Evolutionary conservation across 139 green algal species (phyloP), one percentile per base, ranked within the genome.

Genomic region (Chlorella sp.): DNA sequence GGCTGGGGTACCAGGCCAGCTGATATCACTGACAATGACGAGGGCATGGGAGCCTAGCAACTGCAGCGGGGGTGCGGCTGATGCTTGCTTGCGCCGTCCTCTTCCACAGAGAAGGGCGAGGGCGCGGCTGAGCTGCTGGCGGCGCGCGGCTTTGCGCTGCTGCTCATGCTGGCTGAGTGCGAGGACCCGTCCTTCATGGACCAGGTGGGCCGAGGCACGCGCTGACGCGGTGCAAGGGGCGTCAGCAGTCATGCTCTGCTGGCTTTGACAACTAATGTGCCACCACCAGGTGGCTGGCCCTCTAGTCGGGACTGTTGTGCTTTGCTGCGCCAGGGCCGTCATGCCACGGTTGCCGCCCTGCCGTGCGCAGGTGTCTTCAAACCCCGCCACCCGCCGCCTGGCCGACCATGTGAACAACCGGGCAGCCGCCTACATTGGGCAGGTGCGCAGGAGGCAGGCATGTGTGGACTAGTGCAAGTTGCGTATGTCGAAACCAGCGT

Each of bases 71-170:
- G n/a, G n/a, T n/a, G n/a, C n/a, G n/a, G n/a, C n/a, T n/a, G n/a
- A n/a, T n/a, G n/a, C n/a, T n/a, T n/a, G n/a, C n/a, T 25, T 55
- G 55, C 9, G 44, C 44, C 44, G 44, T 9, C 44, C 6, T 51
- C 7, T 51, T 6, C 44, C 44, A 9, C 55, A 72, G 76, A 82
- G 36, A 82, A 82, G 60, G 76, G 76, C 23, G 34, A 80, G 69
- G 87, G 87, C 25, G 86, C 70, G 18, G 85, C 85, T 28, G 87
- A 91, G 78, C 65, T 90, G 78, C 78, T 91, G 63, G 85, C 71
- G 23, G 80, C 87, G 12, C 79, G 87, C 32, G 87, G 87, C 7
- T 85, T 80, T 56, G 63, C 78, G 25, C 78, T 91, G 78, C 64
- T 91, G 78, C 44, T 90, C 30, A 81, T 87, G 64, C 44, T 91